These are phyloP conservation scores for Stereocaulon alpinum DNA, from an alignment of 495 filamentous ascomycete genomes.

Conservation along the genomic window DNA sequence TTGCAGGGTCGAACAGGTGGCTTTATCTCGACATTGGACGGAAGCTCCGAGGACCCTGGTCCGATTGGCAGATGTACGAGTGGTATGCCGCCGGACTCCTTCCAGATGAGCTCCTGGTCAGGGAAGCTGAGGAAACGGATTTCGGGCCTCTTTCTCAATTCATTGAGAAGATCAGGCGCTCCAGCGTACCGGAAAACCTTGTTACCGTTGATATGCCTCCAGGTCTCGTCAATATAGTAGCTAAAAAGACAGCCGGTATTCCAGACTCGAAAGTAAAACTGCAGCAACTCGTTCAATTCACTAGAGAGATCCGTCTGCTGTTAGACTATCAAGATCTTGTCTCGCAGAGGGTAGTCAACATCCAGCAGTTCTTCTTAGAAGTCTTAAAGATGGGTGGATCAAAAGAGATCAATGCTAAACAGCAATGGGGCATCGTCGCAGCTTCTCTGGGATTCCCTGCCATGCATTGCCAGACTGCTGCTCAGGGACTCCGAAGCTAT, in stretches of 20 bases:
- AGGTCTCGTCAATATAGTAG: background rate
- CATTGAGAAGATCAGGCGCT: background rate
- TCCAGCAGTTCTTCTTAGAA: background rate
- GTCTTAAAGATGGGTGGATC: background rate
- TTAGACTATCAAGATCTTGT: background rate
- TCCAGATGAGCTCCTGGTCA: background rate
- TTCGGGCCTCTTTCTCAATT: background rate
- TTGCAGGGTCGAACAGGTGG: background rate
- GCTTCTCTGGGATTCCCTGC: background rate
- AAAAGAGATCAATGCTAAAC: background rate
- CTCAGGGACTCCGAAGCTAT: background rate
- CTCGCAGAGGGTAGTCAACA: background rate
- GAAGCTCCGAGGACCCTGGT: background rate
- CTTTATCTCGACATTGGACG: background rate
- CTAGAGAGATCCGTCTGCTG: background rate
- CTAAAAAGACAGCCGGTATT: no score
- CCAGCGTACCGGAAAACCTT: background rate
- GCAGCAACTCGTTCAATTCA: background rate
- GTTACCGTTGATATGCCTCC: background rate
- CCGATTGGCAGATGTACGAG: background rate
- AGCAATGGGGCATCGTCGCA: background rate
- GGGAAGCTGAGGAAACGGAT: background rate
- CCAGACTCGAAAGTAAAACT: background rate
- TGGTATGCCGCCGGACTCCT: background rate
- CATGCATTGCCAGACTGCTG: background rate